These are phyloP conservation scores for Beauveria medogensis DNA, from an alignment of 2,329 filamentous ascomycete species.

Conservation along the genomic window DNA sequence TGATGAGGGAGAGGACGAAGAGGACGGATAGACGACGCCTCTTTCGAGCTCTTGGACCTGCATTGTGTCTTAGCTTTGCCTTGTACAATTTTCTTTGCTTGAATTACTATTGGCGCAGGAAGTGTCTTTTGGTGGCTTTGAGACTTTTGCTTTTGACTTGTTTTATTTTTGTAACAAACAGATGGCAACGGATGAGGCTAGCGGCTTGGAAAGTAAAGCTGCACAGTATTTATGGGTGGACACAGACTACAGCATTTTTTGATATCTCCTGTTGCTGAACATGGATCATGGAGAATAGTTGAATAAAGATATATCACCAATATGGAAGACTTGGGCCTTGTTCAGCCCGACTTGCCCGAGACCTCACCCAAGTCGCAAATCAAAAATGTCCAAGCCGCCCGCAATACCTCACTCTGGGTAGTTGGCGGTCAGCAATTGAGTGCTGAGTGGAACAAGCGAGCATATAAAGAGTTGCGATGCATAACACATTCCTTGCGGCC, in stretches of 20 bases:
- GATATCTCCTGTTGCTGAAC: no score
- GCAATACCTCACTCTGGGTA: no score
- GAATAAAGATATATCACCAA: no score
- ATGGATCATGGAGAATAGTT: no score
- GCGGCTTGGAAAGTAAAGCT: background rate
- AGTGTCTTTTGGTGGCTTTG: background rate
- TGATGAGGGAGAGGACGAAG: constrained; percentile 6
- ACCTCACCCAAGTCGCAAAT: no score
- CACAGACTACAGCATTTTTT: background rate
- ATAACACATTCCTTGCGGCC: no score
- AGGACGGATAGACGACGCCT: constrained; percentile 3
- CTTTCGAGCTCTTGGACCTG: background rate
- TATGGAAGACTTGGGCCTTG: no score
- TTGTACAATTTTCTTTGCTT: background rate
- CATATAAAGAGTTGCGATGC: no score
- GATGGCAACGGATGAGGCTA: background rate
- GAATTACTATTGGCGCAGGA: background rate
- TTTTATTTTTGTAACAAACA: background rate
- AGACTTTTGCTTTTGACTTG: background rate
- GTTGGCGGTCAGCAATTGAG: no score
- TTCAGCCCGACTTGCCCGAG: no score
- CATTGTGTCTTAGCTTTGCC: constrained; percentile 2
- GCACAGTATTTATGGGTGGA: background rate
- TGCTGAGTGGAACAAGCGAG: no score
- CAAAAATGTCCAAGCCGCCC: no score